These are phyloP conservation scores for Microcyclospora pomicola DNA, from an alignment of 2,329 filamentous ascomycete genomes.

Conservation along the genomic window DNA sequence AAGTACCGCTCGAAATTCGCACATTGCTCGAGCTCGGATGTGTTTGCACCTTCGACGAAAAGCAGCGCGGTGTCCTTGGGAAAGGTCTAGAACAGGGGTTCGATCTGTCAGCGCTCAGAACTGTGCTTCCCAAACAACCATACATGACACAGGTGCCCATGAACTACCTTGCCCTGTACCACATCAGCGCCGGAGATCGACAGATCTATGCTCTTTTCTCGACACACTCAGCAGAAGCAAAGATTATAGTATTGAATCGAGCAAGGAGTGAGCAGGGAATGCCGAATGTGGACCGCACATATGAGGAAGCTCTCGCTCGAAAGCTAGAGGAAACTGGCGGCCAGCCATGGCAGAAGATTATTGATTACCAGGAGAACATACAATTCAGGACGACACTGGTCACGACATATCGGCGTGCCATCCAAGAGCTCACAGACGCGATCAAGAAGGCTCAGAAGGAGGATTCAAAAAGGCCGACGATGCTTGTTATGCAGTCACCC, in stretches of 20 bases:
- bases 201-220: conserved; percentile 94
- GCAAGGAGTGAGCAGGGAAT: conserved; percentile 69
- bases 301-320: conserved; percentile 58
- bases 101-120: conserved; percentile 62
- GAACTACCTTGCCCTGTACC: conserved; percentile 82
- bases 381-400: conserved; percentile 79
- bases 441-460: conserved; percentile 85
- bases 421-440: conserved; percentile 74
- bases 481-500: conserved; percentile 84
- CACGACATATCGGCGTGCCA: conserved; percentile 75
- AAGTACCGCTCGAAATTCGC: conserved; percentile 73
- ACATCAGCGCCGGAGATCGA: conserved; percentile 77
- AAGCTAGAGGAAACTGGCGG: conserved; percentile 52
- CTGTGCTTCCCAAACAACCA: conserved; percentile 49
- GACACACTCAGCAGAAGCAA: conserved; percentile 61
- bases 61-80: conserved; percentile 77
- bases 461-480: conserved; percentile 54
- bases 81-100: conserved; percentile 90
- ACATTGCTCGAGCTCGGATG: conserved; percentile 84
- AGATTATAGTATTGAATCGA: conserved; percentile 79
- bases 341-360: conserved; percentile 63
- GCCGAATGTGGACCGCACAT: conserved; percentile 82
- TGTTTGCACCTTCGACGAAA: conserved; percentile 83
- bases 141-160: conserved; percentile 62
- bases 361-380: conserved; percentile 75